phyloP scores from a whole-genome alignment of 768 basidiomycete genomes.

The Imleria badia region DNA sequence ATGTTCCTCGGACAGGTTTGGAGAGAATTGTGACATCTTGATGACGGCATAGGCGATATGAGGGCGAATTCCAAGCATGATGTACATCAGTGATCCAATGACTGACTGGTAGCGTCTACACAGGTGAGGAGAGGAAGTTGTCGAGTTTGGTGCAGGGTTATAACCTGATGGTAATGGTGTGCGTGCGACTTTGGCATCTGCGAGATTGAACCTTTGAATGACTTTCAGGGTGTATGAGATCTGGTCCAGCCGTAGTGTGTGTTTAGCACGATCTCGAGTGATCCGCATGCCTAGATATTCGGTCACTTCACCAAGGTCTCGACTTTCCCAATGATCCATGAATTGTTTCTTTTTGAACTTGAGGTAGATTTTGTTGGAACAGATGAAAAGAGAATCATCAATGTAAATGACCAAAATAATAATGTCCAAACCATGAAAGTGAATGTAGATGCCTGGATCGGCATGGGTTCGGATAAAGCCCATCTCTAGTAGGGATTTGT shows the following conservation, averaged over 20 bases:
- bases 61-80: not conserved
- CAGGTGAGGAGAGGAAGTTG: not conserved
- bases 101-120: not conserved
- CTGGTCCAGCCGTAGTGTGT: not conserved
- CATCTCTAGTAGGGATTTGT: not conserved
- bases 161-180: not conserved
- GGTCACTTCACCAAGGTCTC: not conserved
- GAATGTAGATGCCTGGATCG: too few relatives aligned
- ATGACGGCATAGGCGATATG: too few relatives aligned
- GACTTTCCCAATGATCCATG: not conserved
- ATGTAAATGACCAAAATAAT: too few relatives aligned
- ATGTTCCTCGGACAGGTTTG: too few relatives aligned
- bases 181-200: not conserved
- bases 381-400: too few relatives aligned
- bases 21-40: too few relatives aligned
- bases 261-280: not conserved
- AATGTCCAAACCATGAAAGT: too few relatives aligned
- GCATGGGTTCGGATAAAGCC: not conserved
- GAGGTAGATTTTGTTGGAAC: too few relatives aligned
- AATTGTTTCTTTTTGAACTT: not conserved
- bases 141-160: not conserved
- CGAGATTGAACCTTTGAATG: not conserved
- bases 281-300: not conserved
- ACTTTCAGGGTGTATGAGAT: not conserved
- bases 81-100: not conserved